These are phyloP conservation scores for Penicillium cinerascens DNA, from an alignment of 495 filamentous ascomycete genomes.

Conservation along the genomic window DNA sequence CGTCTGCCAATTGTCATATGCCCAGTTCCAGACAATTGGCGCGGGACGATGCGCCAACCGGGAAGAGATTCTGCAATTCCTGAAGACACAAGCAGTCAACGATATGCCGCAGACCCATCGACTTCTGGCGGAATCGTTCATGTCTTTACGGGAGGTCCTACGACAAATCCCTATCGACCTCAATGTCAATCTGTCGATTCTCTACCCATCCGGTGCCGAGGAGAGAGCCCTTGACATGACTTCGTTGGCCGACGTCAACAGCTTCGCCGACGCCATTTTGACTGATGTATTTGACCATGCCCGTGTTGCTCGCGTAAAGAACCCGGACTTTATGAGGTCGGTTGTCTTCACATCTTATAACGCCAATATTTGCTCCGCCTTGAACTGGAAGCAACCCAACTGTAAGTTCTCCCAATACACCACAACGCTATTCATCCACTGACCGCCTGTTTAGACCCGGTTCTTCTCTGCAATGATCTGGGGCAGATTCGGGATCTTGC, in stretches of 20 bases:
- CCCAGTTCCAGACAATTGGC: constrained; percentile 69
- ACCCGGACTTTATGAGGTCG: constrained; percentile 67
- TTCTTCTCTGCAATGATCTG: constrained; percentile 91
- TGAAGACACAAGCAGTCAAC: constrained; percentile 43
- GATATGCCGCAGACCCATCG: constrained; percentile 65
- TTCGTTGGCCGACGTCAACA: constrained; percentile 79
- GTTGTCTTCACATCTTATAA: constrained; percentile 94
- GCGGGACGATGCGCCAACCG: constrained; percentile 41
- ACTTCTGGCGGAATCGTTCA: constrained; percentile 67
- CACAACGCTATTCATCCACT: neutral
- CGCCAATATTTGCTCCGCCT: constrained; percentile 77
- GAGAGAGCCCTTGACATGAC: constrained; percentile 64
- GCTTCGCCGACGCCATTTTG: constrained; percentile 77
- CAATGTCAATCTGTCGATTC: constrained; percentile 80
- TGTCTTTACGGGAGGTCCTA: constrained; percentile 72
- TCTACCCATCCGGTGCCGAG: constrained; percentile 74
- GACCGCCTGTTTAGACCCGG: constrained; percentile 59
- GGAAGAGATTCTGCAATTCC: constrained; percentile 39
- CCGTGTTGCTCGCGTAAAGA: constrained; percentile 63
- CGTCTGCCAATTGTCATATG: constrained; percentile 67
- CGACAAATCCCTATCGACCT: constrained; percentile 67
- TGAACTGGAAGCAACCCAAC: constrained; percentile 99
- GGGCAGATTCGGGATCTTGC: constrained; percentile 53
- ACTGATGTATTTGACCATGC: constrained; percentile 89
- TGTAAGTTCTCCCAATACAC: constrained; percentile 52